phyloP scores from a whole-genome alignment of 1,284 basidiomycete genomes.

The Exsudoporus floridanus region DNA sequence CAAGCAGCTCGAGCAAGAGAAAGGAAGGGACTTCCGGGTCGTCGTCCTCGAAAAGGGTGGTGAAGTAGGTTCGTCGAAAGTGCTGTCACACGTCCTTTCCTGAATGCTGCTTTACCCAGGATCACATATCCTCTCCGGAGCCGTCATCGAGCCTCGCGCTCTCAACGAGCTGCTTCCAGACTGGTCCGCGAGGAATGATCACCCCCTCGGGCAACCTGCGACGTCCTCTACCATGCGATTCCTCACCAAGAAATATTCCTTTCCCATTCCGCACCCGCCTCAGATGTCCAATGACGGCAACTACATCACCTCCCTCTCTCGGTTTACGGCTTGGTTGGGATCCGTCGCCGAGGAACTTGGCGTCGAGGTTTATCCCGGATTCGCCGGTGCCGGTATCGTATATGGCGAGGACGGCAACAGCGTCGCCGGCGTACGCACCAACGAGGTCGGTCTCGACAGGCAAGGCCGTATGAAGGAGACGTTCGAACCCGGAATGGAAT shows the following conservation, averaged over 20 bases:
- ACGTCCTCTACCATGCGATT: slow-evolving; percentile 85
- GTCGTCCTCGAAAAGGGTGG: slow-evolving; percentile 94
- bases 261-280: slow-evolving; percentile 94
- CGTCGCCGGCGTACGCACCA: slow-evolving; percentile 87
- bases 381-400: slow-evolving; percentile 85
- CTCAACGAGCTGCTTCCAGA: slow-evolving; percentile 90
- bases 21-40: slow-evolving; percentile 79
- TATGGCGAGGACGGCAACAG: slow-evolving; percentile 67
- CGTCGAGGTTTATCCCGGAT: slow-evolving; percentile 97
- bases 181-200: slow-evolving; percentile 64
- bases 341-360: slow-evolving; percentile 88
- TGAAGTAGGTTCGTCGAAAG: slow-evolving; percentile 74
- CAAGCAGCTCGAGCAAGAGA: slow-evolving; percentile 69
- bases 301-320: slow-evolving; percentile 90
- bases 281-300: slow-evolving; percentile 97
- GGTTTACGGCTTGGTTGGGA: slow-evolving; percentile 88
- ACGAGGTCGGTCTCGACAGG: slow-evolving; percentile 92
- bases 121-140: slow-evolving; percentile 94
- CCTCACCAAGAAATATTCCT: slow-evolving; percentile 68
- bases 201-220: slow-evolving; percentile 79
- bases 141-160: slow-evolving; percentile 91
- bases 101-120: slow-evolving; percentile 48
- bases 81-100: neutral
- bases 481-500: slow-evolving; percentile 97
- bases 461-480: slow-evolving; percentile 78